Conservation (phyloP, 805 yeast genomes). For the Kodamaea sagamina region DNA sequence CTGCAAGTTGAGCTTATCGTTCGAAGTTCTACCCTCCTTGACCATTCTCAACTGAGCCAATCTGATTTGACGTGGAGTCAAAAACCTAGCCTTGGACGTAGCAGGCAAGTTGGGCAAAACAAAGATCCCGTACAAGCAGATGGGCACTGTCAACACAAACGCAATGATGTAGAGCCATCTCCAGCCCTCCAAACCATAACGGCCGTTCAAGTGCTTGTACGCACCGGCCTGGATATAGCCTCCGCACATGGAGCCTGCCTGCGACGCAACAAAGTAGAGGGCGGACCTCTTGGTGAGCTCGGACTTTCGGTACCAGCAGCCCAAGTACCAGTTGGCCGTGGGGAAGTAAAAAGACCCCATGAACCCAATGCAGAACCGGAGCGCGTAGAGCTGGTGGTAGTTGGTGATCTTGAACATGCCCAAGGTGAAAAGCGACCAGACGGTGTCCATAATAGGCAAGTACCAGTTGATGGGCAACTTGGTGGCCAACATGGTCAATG, state of each 20-base stretch:
- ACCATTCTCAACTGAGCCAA: slow-evolving; percentile 22
- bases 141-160: slow-evolving; percentile 20
- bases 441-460: slow-evolving; percentile 22
- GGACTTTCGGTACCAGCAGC: slow-evolving; percentile 52
- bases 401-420: slow-evolving; percentile 20
- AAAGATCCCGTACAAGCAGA: slow-evolving; percentile 14
- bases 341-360: slow-evolving; percentile 19
- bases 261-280: slow-evolving; percentile 13
- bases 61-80: slow-evolving; percentile 12
- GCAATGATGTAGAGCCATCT: slow-evolving; percentile 22
- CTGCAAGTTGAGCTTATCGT: slow-evolving; percentile 17
- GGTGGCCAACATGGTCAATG: slow-evolving; percentile 23
- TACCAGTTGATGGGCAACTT: slow-evolving; percentile 25
- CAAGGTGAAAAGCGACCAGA: slow-evolving; percentile 25
- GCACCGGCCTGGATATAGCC: slow-evolving; percentile 19
- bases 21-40: slow-evolving; percentile 18
- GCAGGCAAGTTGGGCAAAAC: slow-evolving; percentile 14
- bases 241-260: slow-evolving; percentile 12
- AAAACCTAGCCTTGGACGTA: slow-evolving; percentile 10
- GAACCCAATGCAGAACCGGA: slow-evolving; percentile 24
- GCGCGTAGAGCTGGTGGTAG: slow-evolving; percentile 22
- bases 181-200: slow-evolving; percentile 21
- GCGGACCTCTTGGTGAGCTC: slow-evolving; percentile 15
- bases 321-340: slow-evolving; percentile 27
- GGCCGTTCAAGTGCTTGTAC: slow-evolving; percentile 16